These are phyloP conservation scores for Claviceps arundinis DNA, from an alignment of 2,329 filamentous ascomycete species.

Conservation along the genomic window DNA sequence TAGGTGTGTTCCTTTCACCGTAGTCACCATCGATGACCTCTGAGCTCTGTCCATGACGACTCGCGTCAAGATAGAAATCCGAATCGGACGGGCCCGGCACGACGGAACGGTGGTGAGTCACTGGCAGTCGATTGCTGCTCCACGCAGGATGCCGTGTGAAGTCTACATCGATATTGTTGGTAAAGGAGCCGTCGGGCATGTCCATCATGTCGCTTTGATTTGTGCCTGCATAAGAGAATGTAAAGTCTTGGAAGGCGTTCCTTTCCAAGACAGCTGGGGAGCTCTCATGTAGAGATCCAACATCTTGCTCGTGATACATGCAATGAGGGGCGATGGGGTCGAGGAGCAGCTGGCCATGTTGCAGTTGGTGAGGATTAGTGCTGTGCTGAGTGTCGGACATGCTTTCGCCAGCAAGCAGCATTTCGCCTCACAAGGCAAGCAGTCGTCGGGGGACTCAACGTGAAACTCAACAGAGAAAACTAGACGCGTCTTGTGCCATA, in stretches of 20 bases:
- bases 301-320: constrained; percentile 11
- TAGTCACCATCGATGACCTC: constrained; percentile 34
- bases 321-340: constrained; percentile 11
- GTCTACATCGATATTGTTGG: constrained; percentile 17
- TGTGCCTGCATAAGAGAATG: constrained; percentile 32
- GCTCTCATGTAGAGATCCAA: constrained; percentile 11
- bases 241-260: constrained; percentile 38
- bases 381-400: constrained; percentile 19
- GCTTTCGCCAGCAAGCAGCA: constrained; percentile 6
- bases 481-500: not conserved
- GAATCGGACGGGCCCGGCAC: constrained; percentile 11
- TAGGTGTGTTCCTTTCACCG: constrained; percentile 28
- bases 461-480: not conserved
- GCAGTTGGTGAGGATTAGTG: constrained; percentile 16
- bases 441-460: not conserved
- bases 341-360: constrained; percentile 18
- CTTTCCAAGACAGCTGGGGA: constrained; percentile 26
- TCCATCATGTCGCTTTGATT: constrained; percentile 15
- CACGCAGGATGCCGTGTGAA: constrained; percentile 20
- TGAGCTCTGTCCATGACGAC: constrained; percentile 15
- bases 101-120: constrained; percentile 8
- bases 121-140: constrained; percentile 7
- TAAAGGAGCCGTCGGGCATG: constrained; percentile 21
- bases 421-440: not conserved
- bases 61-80: constrained; percentile 12